Evolutionary conservation across 371 early-diverging fungal species (phyloP).

Genomic region (Mortierella sp.): DNA sequence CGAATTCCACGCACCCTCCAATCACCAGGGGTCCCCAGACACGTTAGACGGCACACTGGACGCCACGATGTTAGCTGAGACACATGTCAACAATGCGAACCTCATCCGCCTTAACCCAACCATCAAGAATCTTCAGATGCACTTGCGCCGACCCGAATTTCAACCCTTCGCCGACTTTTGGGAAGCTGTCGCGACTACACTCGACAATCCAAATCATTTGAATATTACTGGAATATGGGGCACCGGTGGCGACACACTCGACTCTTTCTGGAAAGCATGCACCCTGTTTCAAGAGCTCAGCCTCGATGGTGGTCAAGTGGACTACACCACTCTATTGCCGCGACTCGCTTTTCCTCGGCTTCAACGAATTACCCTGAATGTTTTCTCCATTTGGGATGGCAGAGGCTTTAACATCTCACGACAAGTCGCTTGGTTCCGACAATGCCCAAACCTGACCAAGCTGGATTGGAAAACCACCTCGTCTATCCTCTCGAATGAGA

Average conservation of each 20-base stretch:
- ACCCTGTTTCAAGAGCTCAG: background rate
- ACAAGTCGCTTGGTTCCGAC: background rate
- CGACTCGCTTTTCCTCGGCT: background rate
- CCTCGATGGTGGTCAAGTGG: background rate
- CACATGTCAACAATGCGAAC: background rate
- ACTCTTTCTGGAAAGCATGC: slow-evolving; percentile 1
- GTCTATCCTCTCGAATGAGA: background rate
- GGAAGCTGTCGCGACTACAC: background rate
- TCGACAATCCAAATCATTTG: background rate
- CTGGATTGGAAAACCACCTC: background rate
- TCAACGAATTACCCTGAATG: background rate
- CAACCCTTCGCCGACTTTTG: background rate
- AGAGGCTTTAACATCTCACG: background rate
- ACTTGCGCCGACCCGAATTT: background rate
- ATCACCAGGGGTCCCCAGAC: background rate
- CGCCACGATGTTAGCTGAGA: background rate
- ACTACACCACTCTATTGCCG: background rate
- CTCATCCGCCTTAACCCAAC: background rate
- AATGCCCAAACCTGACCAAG: background rate
- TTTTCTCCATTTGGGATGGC: background rate
- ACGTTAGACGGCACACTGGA: background rate
- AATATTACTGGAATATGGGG: background rate
- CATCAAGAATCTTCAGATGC: background rate
- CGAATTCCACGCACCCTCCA: background rate
- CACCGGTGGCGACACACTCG: background rate